Evolutionary conservation across 805 yeast species (phyloP).

Genomic region (Blastobotrys mokoenaii): DNA sequence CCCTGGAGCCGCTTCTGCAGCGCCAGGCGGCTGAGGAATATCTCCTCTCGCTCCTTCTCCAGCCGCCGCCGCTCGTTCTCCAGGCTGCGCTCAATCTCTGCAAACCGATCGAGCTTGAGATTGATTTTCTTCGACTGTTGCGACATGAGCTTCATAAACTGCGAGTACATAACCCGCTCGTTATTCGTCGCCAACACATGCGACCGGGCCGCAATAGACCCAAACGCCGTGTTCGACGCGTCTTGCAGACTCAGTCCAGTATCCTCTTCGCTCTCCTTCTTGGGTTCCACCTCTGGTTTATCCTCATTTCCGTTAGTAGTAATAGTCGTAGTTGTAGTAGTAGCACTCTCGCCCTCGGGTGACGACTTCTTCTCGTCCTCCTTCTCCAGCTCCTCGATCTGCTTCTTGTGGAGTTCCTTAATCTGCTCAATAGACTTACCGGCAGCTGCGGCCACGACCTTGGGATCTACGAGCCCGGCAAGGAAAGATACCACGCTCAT

Average conservation of each 20-base stretch:
- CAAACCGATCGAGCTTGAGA: conserved; percentile 57
- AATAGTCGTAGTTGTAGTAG: too few relatives aligned
- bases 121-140: conserved; percentile 70
- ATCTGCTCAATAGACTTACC: conserved; percentile 39
- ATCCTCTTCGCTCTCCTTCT: conserved; percentile 7
- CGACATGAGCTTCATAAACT: conserved; percentile 56
- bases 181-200: conserved; percentile 73
- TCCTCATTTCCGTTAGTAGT: not conserved
- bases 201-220: conserved; percentile 68
- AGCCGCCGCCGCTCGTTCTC: conserved; percentile 37
- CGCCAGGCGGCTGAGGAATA: conserved; percentile 62
- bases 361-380: conserved; percentile 4
- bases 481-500: conserved; percentile 86
- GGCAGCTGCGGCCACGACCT: conserved; percentile 78
- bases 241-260: conserved; percentile 19
- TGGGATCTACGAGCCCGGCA: conserved; percentile 77
- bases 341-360: too few relatives aligned
- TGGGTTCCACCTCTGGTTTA: conserved; percentile 7
- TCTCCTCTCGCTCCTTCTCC: conserved; percentile 34
- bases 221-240: conserved; percentile 62
- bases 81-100: conserved; percentile 51
- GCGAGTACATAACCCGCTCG: conserved; percentile 56
- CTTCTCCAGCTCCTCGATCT: conserved; percentile 5
- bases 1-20: conserved; percentile 49
- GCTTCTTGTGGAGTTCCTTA: conserved; percentile 29